A percentile compares a stretch with the other conserved stretches of the same genome.
phyloP scores from a whole-genome alignment of 1,284 basidiomycete genomes.

The Exsudoporus floridanus region DNA sequence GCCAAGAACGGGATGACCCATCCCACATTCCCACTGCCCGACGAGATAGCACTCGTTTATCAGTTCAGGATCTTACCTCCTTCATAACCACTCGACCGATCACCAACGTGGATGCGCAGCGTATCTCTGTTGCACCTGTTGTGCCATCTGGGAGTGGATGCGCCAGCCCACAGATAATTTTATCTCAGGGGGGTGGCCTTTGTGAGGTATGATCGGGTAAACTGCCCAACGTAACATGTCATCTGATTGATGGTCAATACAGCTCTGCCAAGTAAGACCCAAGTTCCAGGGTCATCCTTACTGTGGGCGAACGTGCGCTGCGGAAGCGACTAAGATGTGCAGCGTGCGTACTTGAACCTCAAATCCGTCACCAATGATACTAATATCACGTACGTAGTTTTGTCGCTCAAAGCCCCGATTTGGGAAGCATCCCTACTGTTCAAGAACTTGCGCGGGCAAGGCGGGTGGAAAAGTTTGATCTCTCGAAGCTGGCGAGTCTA shows the following conservation, averaged over 20 bases:
- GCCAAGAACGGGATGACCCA: conserved; percentile 32
- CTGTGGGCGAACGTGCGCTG: conserved; percentile 62
- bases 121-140: conserved; percentile 1
- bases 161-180: background rate
- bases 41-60: conserved; percentile 32
- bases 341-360: conserved; percentile 21
- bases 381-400: conserved; percentile 21
- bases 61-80: conserved; percentile 34
- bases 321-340: conserved; percentile 40
- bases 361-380: background rate
- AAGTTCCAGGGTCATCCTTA: conserved; percentile 52
- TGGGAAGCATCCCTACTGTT: conserved; percentile 37
- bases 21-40: conserved; percentile 28
- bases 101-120: conserved; percentile 3
- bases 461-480: conserved; percentile 22
- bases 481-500: background rate
- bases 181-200: conserved; percentile 23
- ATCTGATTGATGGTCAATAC: conserved; percentile 7
- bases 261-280: conserved; percentile 59
- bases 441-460: conserved; percentile 33
- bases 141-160: background rate
- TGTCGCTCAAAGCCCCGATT: conserved; percentile 35
- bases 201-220: conserved; percentile 31
- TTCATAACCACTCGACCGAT: conserved; percentile 14
- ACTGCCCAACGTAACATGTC: background rate